Base-by-base conservation (phyloP, 2,329 filamentous ascomycete genomes). In the Colletotrichum limetticola region DNA sequence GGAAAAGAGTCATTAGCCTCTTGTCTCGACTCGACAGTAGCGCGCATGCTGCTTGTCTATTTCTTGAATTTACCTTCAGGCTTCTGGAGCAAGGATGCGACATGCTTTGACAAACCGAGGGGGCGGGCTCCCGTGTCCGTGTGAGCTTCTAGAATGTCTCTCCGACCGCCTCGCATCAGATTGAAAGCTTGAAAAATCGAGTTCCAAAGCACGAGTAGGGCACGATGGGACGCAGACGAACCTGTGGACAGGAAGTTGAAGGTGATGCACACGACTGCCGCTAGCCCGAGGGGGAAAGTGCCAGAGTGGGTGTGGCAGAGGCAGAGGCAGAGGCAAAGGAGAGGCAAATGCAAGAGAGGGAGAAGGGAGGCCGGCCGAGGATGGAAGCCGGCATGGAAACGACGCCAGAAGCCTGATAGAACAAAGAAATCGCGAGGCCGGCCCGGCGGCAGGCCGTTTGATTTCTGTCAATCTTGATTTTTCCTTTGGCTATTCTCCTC, bases 211-310 rank as follows among this genome's bases (percentile, higher is more conserved):
- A 63, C 28, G 30, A 49, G 61, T 16, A 49, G 61, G 49, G 42
- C 42, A 53, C 58, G 69, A 59, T 63, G 42, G 46, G 42, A 64
- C 69, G 66, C 66, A 72, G 66, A 72, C 35, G 66, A 72, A 72
- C 70, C 42, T 64, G 66, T 64, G 69, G 64, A 30, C 62, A 24
- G 1, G 53, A 59, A 68, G 64, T 52, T 49, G 52, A 68, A 58
- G 57, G 26, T 55, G 62, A 37, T 65, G 28, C 46, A 53, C 19
- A 19, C n/a, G 14, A 35, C 42, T 35, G 52, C 52, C 60, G n/a
- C 12, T 63, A 32, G 53, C 37, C 59, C 58, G 35, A 56, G 12
- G 58, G 19, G 37, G 35, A 1, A 12, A 12, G 32, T 35, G 32
- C 32, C 32, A 35, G 57, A 35, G 30, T 26, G 28, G 14, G 5